Evolutionary conservation across 2,329 filamentous ascomycete species (phyloP).

Genomic region (Epicoccum nigrum): DNA sequence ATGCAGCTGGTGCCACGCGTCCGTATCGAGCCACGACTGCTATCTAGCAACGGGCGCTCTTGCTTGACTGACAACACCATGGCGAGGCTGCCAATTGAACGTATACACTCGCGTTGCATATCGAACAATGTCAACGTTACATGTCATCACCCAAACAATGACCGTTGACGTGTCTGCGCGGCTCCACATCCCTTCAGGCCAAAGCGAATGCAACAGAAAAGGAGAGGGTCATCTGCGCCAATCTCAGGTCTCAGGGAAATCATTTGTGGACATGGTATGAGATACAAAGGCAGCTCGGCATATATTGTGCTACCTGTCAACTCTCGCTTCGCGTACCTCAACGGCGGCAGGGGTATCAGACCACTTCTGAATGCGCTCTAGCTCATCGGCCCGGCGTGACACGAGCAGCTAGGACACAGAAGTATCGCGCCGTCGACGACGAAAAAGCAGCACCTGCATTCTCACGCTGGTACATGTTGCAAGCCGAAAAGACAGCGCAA

Average conservation of each 20-base stretch:
- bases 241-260: slow-evolving; percentile 16
- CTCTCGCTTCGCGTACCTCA: slow-evolving; percentile 34
- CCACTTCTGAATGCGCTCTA: slow-evolving; percentile 26
- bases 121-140: slow-evolving; percentile 13
- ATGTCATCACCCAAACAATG: slow-evolving; percentile 16
- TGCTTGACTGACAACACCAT: slow-evolving; percentile 1
- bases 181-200: slow-evolving; percentile 20
- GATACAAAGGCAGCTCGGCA: slow-evolving; percentile 29
- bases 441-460: slow-evolving; percentile 16
- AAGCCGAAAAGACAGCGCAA: slow-evolving; percentile 3
- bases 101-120: slow-evolving; percentile 8
- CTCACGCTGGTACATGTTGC: slow-evolving; percentile 5
- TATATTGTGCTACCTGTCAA: slow-evolving; percentile 40
- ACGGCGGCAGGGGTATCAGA: slow-evolving; percentile 34
- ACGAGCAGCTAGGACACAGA: slow-evolving; percentile 14
- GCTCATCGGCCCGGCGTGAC: slow-evolving; percentile 33
- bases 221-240: slow-evolving; percentile 27
- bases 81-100: slow-evolving; percentile 4
- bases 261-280: slow-evolving; percentile 19
- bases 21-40: slow-evolving; percentile 2
- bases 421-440: slow-evolving; percentile 12
- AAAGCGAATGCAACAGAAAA: slow-evolving; percentile 17
- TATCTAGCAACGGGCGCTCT: not conserved
- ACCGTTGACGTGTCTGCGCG: slow-evolving; percentile 14
- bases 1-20: not conserved